Percentiles rank a stretch among this genome's conserved stretches.
These are phyloP conservation scores for Filobasidium uniguttulatum DNA, from an alignment of 1,284 basidiomycete species.

Conservation along the genomic window DNA sequence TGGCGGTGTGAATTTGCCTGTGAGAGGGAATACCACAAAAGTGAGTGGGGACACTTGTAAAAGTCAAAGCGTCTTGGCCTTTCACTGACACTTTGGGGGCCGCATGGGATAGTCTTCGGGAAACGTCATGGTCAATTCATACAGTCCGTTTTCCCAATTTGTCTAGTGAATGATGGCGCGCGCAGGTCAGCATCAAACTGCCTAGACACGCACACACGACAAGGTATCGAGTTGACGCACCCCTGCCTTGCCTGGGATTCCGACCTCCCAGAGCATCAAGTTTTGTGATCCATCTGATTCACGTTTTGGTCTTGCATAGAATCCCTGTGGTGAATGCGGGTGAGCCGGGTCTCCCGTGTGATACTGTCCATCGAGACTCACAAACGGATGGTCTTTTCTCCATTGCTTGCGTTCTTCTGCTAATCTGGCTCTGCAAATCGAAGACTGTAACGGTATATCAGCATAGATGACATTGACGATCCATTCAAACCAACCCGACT, in stretches of 20 bases:
- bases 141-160: conserved; percentile 89
- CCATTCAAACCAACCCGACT: no score
- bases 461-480: no score
- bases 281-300: conserved; percentile 84
- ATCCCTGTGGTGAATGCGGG: conserved; percentile 51
- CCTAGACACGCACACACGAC: conserved; percentile 3
- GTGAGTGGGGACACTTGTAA: neutral
- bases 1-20: conserved; percentile 93
- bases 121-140: conserved; percentile 84
- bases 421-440: conserved; percentile 61
- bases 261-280: conserved; percentile 96
- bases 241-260: conserved; percentile 70
- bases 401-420: conserved; percentile 98
- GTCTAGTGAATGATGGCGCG: conserved; percentile 59
- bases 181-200: no score
- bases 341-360: neutral
- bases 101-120: conserved; percentile 51
- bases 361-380: conserved; percentile 41
- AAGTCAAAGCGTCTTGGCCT: neutral
- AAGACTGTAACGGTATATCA: no score
- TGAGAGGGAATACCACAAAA: neutral
- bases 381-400: conserved; percentile 98
- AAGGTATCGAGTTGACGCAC: conserved; percentile 52
- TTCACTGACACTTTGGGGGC: conserved; percentile 34
- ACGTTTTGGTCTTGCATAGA: conserved; percentile 87